Conservation (phyloP, 2,329 filamentous ascomycete species). For the Penicillium sp. region DNA sequence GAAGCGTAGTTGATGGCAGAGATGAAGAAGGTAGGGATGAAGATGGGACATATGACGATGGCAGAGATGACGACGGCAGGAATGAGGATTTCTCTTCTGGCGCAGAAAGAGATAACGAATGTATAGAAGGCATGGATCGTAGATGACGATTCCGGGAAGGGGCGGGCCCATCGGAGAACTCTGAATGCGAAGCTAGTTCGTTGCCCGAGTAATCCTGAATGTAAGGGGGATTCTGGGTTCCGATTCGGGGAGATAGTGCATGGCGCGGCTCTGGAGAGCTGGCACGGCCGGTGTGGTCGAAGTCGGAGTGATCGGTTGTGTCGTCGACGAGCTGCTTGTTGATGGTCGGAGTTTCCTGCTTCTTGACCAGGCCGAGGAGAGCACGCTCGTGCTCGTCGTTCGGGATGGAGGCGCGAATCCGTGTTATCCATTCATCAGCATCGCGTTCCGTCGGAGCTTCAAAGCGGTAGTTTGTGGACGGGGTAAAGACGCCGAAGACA, state of each 20-base stretch:
- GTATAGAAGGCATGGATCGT: constrained; percentile 32
- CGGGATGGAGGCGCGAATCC: constrained; percentile 75
- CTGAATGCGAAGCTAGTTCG: constrained; percentile 76
- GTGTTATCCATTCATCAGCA: constrained; percentile 80
- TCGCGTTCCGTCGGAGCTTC: constrained; percentile 73
- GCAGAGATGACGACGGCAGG: not conserved
- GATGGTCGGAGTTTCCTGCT: constrained; percentile 18
- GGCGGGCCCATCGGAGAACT: constrained; percentile 69
- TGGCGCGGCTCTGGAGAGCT: constrained; percentile 39
- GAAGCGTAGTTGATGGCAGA: constrained; percentile 11
- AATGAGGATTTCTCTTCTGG: constrained; percentile 35
- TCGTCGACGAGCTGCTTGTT: constrained; percentile 37
- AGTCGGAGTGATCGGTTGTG: constrained; percentile 46
- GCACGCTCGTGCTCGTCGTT: constrained; percentile 89
- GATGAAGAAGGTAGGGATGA: not conserved
- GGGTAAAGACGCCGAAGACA: constrained; percentile 90
- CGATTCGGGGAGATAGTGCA: constrained; percentile 28
- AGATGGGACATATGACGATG: no score
- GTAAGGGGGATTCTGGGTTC: constrained; percentile 32
- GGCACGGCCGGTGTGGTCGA: constrained; percentile 34
- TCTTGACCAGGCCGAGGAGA: constrained; percentile 55
- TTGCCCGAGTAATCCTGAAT: constrained; percentile 62
- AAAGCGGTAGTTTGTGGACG: constrained; percentile 87
- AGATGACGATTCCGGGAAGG: constrained; percentile 28
- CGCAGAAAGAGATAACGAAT: constrained; percentile 30